A percentile compares a stretch with the other conserved stretches of the same genome.
These are phyloP conservation scores for Kregervanrija fluxuum DNA, from an alignment of 805 yeast genomes.

Conservation along the genomic window DNA sequence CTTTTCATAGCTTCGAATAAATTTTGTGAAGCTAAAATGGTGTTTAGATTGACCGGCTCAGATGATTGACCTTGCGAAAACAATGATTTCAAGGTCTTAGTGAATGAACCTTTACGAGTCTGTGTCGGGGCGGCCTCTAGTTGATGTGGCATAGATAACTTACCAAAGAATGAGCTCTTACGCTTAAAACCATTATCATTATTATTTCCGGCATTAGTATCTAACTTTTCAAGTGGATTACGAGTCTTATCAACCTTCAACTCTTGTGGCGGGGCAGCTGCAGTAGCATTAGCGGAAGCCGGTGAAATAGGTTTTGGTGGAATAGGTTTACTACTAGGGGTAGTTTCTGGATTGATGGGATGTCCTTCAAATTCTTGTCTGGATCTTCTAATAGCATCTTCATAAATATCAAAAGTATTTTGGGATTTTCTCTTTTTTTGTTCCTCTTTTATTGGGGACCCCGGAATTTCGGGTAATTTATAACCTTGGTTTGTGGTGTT, in stretches of 20 bases:
- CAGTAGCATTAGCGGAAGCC: background rate
- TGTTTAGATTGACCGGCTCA: slow-evolving; percentile 23
- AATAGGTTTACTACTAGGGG: background rate
- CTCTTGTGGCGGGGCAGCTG: slow-evolving; percentile 18
- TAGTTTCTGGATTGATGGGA: background rate
- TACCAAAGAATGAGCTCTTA: slow-evolving; percentile 34
- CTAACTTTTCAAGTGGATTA: slow-evolving; percentile 5
- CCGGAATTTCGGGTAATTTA: slow-evolving; percentile 41
- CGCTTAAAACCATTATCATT: slow-evolving; percentile 12
- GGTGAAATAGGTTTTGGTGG: background rate
- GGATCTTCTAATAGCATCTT: slow-evolving; percentile 15
- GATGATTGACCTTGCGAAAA: slow-evolving; percentile 23
- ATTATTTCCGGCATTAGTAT: slow-evolving; percentile 8
- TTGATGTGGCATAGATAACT: slow-evolving; percentile 27
- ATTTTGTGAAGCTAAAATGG: slow-evolving; percentile 39
- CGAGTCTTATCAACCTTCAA: slow-evolving; percentile 27
- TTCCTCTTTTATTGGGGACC: slow-evolving; percentile 29
- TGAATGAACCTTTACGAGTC: slow-evolving; percentile 24
- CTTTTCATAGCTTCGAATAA: slow-evolving; percentile 59
- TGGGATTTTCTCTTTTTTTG: slow-evolving; percentile 13
- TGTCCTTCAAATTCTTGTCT: slow-evolving; percentile 11
- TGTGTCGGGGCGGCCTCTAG: slow-evolving; percentile 3
- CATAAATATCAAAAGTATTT: slow-evolving; percentile 20
- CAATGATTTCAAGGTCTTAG: slow-evolving; percentile 39
- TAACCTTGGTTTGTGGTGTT: slow-evolving; percentile 38